A percentile compares a stretch with the other conserved stretches of the same genome.
Evolutionary conservation across 495 filamentous ascomycete genomes (phyloP).

Genomic region (Aspergillus nidulans): DNA sequence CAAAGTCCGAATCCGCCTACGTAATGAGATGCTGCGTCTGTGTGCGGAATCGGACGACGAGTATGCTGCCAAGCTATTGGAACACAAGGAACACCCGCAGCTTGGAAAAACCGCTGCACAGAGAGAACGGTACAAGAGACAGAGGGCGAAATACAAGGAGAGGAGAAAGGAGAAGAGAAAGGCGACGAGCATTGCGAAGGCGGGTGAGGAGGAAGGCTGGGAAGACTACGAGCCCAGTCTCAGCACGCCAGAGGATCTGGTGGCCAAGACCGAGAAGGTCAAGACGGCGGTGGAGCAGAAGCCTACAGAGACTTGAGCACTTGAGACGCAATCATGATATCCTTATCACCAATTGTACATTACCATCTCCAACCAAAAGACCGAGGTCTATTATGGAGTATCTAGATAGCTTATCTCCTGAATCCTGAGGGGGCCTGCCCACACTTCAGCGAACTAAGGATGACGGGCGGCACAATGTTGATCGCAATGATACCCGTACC

Average conservation of each 20-base stretch:
- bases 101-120: background rate
- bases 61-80: conserved; percentile 28
- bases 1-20: conserved; percentile 17
- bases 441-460: background rate
- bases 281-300: no score
- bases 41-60: conserved; percentile 26
- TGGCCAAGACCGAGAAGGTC: background rate
- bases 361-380: background rate
- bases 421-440: background rate
- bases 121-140: conserved; percentile 1
- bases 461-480: background rate
- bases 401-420: background rate
- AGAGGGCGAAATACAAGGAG: conserved; percentile 17
- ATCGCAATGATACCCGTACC: conserved; percentile 2
- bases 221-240: conserved; percentile 19
- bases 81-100: conserved; percentile 25
- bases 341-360: background rate
- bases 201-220: conserved; percentile 23
- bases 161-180: conserved; percentile 21
- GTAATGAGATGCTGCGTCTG: conserved; percentile 24
- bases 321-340: background rate
- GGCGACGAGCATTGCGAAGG: conserved; percentile 15
- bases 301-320: no score
- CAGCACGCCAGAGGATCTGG: conserved; percentile 8
- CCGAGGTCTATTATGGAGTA: background rate